Conservation (phyloP, 1,284 basidiomycete species). For the Tranzscheliella williamsii region DNA sequence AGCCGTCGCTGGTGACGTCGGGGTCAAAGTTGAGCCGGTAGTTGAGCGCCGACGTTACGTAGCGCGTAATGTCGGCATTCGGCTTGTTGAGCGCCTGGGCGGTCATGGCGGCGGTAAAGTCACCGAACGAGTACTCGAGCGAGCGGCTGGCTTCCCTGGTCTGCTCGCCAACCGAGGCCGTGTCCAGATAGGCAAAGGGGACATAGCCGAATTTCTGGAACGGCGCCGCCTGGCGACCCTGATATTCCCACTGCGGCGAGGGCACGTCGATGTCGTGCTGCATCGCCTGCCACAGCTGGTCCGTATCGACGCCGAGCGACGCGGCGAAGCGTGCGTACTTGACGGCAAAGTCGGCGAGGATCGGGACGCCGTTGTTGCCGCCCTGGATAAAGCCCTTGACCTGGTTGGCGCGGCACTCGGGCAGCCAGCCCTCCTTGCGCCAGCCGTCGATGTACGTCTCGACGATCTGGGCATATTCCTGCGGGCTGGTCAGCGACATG, state of each 20-base stretch:
- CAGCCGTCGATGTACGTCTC: slow-evolving; percentile 54
- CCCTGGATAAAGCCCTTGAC: slow-evolving; percentile 41
- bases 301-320: slow-evolving; percentile 32
- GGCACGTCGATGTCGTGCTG: slow-evolving; percentile 61
- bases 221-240: slow-evolving; percentile 42
- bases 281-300: slow-evolving; percentile 47
- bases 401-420: slow-evolving; percentile 53
- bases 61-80: slow-evolving; percentile 10
- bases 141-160: slow-evolving; percentile 48
- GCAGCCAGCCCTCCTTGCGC: slow-evolving; percentile 45
- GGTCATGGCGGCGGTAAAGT: slow-evolving; percentile 64
- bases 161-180: slow-evolving; percentile 40
- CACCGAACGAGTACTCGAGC: slow-evolving; percentile 61
- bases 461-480: slow-evolving; percentile 47
- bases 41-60: slow-evolving; percentile 29
- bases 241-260: slow-evolving; percentile 47
- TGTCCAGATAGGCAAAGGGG: slow-evolving; percentile 45
- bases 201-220: slow-evolving; percentile 45
- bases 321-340: slow-evolving; percentile 38
- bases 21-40: slow-evolving; percentile 50
- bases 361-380: slow-evolving; percentile 41
- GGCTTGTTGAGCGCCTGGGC: slow-evolving; percentile 32
- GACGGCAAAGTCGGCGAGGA: slow-evolving; percentile 49
- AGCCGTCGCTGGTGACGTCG: slow-evolving; percentile 27
- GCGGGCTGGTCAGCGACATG: slow-evolving; percentile 42